Conservation (phyloP, 805 yeast species). For the Saturnispora serradocipensis region DNA sequence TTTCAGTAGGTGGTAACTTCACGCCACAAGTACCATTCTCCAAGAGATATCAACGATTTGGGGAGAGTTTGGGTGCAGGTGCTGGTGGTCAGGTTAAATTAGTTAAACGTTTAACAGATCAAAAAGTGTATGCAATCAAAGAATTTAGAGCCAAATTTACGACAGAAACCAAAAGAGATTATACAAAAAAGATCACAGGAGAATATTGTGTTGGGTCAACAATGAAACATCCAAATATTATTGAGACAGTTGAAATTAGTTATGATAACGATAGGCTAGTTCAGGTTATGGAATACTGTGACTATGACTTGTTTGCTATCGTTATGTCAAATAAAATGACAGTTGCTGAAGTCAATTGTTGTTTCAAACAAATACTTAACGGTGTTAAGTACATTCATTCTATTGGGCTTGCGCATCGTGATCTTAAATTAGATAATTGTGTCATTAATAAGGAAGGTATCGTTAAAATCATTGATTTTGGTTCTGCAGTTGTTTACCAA, state of each 20-base stretch:
- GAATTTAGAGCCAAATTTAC: constrained; percentile 75
- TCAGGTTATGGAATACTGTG: constrained; percentile 94
- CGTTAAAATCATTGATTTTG: constrained; percentile 86
- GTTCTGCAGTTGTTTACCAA: constrained; percentile 84
- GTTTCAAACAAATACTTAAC: constrained; percentile 75
- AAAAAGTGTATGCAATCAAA: constrained; percentile 78
- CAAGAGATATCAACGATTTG: constrained; percentile 71
- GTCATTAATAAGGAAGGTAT: constrained; percentile 77
- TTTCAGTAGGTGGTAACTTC: constrained; percentile 31
- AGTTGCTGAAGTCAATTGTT: constrained; percentile 70
- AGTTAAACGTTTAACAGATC: constrained; percentile 57
- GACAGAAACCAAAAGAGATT: constrained; percentile 72
- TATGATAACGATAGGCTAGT: constrained; percentile 74
- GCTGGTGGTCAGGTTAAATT: constrained; percentile 89
- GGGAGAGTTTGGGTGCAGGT: constrained; percentile 86
- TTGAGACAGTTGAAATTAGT: constrained; percentile 84
- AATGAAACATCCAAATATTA: constrained; percentile 79
- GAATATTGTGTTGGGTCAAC: constrained; percentile 93
- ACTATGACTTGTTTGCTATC: constrained; percentile 84
- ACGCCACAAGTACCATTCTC: constrained; percentile 51
- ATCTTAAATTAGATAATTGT: constrained; percentile 86
- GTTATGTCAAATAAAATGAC: constrained; percentile 91
- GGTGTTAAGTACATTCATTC: constrained; percentile 77
- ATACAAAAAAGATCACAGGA: constrained; percentile 85
- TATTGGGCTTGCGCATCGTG: constrained; percentile 86